These are phyloP conservation scores for Clarireedia paspali DNA, from an alignment of 2,329 filamentous ascomycete genomes.

Conservation along the genomic window DNA sequence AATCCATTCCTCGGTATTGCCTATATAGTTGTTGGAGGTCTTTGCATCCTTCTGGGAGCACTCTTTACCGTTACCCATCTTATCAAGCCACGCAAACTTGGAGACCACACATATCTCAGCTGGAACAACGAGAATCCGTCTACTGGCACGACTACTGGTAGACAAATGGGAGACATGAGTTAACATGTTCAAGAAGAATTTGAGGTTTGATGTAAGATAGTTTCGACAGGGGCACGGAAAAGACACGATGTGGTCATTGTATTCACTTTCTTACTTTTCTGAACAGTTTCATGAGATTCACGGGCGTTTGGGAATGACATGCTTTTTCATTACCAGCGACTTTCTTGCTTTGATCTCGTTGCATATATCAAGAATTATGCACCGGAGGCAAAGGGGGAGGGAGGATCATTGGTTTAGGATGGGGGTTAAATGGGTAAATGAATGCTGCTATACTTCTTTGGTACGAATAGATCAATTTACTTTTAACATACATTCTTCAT, in stretches of 20 bases:
- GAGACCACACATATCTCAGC: constrained; percentile 93
- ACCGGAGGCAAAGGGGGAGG: neutral
- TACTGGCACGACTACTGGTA: constrained; percentile 46
- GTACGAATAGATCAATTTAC: neutral
- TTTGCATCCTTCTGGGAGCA: constrained; percentile 82
- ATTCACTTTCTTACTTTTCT: neutral
- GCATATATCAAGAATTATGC: neutral
- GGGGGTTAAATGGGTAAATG: neutral
- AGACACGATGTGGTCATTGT: neutral
- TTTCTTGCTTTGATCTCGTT: neutral
- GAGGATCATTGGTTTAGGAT: neutral
- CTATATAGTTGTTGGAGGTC: constrained; percentile 86
- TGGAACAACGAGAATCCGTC: constrained; percentile 74
- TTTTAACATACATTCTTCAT: neutral
- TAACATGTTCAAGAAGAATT: neutral
- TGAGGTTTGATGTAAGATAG: neutral
- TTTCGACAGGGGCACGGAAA: neutral
- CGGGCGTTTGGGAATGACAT: neutral
- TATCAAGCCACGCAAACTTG: constrained; percentile 92
- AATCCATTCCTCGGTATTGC: constrained; percentile 96
- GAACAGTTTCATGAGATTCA: neutral
- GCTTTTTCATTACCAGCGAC: neutral
- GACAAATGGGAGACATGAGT: constrained; percentile 34
- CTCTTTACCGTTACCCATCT: constrained; percentile 88
- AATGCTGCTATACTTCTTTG: neutral